A percentile compares a stretch with the other conserved stretches of the same genome.
Evolutionary conservation across 768 basidiomycete genomes (phyloP).

Genomic region (Tricholoma hemisulphureum): DNA sequence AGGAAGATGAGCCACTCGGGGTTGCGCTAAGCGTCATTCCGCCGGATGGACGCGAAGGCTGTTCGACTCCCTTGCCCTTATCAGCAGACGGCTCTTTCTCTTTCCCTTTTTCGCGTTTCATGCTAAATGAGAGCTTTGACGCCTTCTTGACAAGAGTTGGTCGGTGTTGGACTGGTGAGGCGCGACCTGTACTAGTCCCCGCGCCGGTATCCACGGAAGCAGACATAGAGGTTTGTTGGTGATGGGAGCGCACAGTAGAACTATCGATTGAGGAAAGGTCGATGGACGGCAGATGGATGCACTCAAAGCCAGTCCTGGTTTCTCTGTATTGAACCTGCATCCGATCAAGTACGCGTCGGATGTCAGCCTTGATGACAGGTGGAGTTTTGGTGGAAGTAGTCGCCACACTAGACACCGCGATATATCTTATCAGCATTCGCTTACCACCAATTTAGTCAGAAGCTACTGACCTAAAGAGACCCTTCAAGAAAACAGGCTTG

Average conservation of each 20-base stretch:
- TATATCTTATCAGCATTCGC: constrained; percentile 4
- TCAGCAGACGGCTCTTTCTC: constrained; percentile 44
- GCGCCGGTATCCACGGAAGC: constrained; percentile 45
- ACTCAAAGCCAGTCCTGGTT: constrained; percentile 90
- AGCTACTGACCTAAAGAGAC: constrained; percentile 77
- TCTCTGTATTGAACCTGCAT: constrained; percentile 96
- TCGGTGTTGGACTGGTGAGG: background rate
- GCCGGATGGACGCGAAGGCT: constrained; percentile 37
- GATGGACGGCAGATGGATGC: constrained; percentile 93
- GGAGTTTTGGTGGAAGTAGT: constrained; percentile 93
- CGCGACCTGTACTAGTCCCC: constrained; percentile 35
- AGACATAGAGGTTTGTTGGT: constrained; percentile 48
- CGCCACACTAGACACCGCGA: constrained; percentile 60
- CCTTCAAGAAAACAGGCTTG: constrained; percentile 95
- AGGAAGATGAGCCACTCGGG: constrained; percentile 77
- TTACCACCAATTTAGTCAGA: background rate
- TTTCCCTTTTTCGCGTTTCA: constrained; percentile 53
- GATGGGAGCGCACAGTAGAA: constrained; percentile 26
- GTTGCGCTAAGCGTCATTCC: constrained; percentile 57
- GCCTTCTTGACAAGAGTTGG: constrained; percentile 69
- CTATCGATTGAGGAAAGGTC: constrained; percentile 74
- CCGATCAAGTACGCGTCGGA: constrained; percentile 82
- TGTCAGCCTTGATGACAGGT: constrained; percentile 75
- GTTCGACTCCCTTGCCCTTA: constrained; percentile 36
- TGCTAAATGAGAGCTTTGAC: constrained; percentile 75